These are phyloP conservation scores for Pascua sp. DNA, from an alignment of 1,284 basidiomycete genomes.

Conservation along the genomic window DNA sequence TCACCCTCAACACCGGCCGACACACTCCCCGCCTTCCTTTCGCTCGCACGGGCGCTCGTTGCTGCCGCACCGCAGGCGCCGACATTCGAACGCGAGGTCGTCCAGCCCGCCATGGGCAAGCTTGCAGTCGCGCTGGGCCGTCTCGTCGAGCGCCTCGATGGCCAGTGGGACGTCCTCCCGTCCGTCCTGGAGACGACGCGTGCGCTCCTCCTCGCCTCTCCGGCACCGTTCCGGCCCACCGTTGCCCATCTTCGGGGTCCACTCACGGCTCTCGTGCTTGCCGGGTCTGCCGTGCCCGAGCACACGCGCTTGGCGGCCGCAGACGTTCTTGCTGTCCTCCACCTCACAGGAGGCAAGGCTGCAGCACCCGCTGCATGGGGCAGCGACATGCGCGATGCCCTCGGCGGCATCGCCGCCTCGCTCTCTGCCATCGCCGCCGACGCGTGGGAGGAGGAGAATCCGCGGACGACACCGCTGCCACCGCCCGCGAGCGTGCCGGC, in stretches of 20 bases:
- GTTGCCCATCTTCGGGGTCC: constrained; percentile 24
- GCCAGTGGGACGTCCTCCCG: constrained; percentile 23
- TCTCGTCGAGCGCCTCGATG: constrained; percentile 26
- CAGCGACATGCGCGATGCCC: constrained; percentile 30
- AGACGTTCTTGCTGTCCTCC: constrained; percentile 31
- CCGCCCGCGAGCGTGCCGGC: constrained; percentile 12
- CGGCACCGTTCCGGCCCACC: constrained; percentile 41
- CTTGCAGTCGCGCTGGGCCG: constrained; percentile 32
- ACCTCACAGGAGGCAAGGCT: constrained; percentile 42
- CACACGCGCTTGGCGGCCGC: constrained; percentile 15
- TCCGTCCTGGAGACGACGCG: constrained; percentile 22
- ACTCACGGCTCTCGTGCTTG: constrained; percentile 30
- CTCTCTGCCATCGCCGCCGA: constrained; percentile 29
- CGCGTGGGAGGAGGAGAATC: constrained; percentile 37
- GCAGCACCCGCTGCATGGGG: constrained; percentile 36
- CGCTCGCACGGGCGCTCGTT: constrained; percentile 29
- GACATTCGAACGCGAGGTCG: constrained; percentile 40
- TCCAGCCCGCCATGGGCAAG: constrained; percentile 45
- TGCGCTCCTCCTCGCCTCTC: constrained; percentile 31
- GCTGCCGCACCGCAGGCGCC: constrained; percentile 31
- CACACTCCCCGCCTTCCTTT: constrained; percentile 16
- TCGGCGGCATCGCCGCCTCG: constrained; percentile 30
- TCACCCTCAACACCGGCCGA: constrained; percentile 3
- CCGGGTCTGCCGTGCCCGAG: constrained; percentile 12
- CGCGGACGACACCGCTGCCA: constrained; percentile 8